Conservation (phyloP, 176 grass and related monocot species). For the Zea mays region DNA sequence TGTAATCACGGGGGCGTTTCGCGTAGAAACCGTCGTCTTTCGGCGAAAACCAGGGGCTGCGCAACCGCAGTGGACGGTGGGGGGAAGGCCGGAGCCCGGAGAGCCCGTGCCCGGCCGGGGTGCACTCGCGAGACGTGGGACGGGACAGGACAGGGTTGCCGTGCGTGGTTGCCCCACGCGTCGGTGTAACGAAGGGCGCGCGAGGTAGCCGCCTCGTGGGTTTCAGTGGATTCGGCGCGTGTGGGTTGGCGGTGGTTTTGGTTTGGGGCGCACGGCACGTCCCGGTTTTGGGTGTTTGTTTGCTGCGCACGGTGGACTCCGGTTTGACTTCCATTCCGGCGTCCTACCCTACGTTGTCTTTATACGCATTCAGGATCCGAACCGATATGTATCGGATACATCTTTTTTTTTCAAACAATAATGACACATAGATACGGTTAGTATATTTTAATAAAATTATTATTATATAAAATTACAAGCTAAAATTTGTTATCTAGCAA, state of each 20-base stretch:
- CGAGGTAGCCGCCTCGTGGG: background rate
- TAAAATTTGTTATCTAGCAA: too few relatives aligned
- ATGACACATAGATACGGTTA: too few relatives aligned
- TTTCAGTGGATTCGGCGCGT: background rate
- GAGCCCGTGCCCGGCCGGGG: background rate
- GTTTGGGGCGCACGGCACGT: constrained; percentile 49
- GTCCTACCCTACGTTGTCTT: too few relatives aligned
- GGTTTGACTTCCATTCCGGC: background rate
- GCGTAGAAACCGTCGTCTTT: background rate
- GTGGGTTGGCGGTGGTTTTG: background rate
- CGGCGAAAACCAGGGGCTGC: constrained; percentile 39
- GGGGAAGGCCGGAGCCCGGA: background rate
- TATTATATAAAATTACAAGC: too few relatives aligned
- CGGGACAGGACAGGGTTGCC: background rate
- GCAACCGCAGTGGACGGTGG: background rate
- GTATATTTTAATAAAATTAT: too few relatives aligned
- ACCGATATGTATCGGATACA: too few relatives aligned
- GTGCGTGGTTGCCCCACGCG: background rate
- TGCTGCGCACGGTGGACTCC: constrained; percentile 27
- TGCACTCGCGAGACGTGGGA: background rate
- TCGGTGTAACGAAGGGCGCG: background rate
- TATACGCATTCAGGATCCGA: too few relatives aligned
- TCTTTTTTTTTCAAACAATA: too few relatives aligned
- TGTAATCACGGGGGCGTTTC: background rate
- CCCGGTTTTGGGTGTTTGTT: constrained; percentile 37